Base-by-base conservation (phyloP, 176 grass and related monocot species). In the Oryza glaberrima region DNA sequence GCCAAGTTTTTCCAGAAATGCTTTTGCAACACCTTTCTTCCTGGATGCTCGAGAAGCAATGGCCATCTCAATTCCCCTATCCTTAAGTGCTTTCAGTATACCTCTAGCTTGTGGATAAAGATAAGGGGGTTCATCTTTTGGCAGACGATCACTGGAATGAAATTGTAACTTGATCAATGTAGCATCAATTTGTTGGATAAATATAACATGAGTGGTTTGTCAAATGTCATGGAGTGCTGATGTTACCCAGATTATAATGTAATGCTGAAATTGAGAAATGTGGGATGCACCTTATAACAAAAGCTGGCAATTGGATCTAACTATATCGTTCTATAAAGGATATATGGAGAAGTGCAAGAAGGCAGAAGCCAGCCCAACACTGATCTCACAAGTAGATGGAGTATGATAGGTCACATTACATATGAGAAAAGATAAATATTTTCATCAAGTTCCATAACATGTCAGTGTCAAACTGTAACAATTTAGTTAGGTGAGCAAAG, bases 21-120 rank as follows among this genome's bases (percentile, higher is more conserved):
- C 30, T 65, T 56, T 88, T 8, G 86, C 86, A 83, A 78, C 60
- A 49, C 82, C 79, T 51, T 58, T 58, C 19, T 49, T 80, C 2
- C 56, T 88, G 23, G 79, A 81, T 5, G 86, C 80, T 11, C 86
- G 86, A 69, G 86, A 88, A 88, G 86, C 86, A 77, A 88, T 78
- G 38, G 86, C 86, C 9, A 83, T 34, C 75, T 77, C 63, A 34
- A 88, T 16, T 9, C 80, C 73, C 78, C 83, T 83, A n/a, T 88
- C 86, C 77, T 83, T 88, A 40, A 88, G 86, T 15, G 86, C 86
- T 7, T 44, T 66, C 44, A 81, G 43, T 77, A 88, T 88, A 34
- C 79, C 86, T 54, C 72, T 30, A 25, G 80, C 78, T 45, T 88
- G 80, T 64, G 86, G 86, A 47, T 88, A 88, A 49, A 75, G 78